Conservation (phyloP, 2,329 filamentous ascomycete genomes). For the Ceratocystis huliohia region DNA sequence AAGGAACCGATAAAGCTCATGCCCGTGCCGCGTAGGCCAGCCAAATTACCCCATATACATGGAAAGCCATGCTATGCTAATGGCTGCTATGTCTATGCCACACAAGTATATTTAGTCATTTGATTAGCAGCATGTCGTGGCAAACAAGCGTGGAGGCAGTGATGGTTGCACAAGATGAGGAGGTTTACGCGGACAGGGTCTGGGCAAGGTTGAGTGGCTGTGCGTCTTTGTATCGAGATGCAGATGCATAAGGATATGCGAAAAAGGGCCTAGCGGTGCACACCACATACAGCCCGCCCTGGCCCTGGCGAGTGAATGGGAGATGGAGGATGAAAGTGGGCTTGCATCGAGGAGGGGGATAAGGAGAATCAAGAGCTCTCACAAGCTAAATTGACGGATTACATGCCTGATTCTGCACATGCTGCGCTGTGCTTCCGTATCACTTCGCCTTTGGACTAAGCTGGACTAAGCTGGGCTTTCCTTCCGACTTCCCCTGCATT, state of each 20-base stretch:
- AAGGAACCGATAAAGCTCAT: background rate
- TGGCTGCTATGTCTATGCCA: background rate
- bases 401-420: background rate
- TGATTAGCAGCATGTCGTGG: no score
- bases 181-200: background rate
- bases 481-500: background rate
- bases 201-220: background rate
- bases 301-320: no score
- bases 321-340: background rate
- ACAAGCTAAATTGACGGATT: background rate
- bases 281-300: no score
- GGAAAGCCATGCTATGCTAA: background rate
- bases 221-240: background rate
- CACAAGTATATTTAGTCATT: background rate
- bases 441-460: background rate
- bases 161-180: constrained; percentile 1
- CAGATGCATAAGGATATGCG: background rate
- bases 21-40: background rate
- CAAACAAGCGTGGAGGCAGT: background rate
- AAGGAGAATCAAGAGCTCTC: background rate
- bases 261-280: background rate
- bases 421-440: background rate
- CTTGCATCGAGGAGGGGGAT: background rate
- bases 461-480: background rate
- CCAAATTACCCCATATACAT: background rate